Percentiles rank a stretch among this genome's conserved stretches.
Conservation (phyloP, 1,139 yeast species). For the Kurtzmaniella quercitrusa region DNA sequence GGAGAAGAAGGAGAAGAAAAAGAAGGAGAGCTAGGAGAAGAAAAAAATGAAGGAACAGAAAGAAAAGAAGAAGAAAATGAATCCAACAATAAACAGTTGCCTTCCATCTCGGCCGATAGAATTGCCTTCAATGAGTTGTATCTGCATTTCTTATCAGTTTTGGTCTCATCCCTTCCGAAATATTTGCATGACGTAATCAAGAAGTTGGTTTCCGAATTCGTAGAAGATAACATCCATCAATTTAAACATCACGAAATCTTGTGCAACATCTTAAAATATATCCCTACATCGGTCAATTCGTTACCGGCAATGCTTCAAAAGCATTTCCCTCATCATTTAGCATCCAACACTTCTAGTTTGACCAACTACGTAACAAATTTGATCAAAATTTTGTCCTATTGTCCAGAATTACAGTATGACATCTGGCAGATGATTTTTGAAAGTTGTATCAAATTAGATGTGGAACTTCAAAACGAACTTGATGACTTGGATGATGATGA, state of each 20-base stretch:
- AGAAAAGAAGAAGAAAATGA: no score
- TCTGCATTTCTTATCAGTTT: constrained; percentile 67
- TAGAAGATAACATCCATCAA: constrained; percentile 7
- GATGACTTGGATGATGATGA: constrained; percentile 81
- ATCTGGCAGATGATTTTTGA: constrained; percentile 82
- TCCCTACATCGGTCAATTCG: constrained; percentile 75
- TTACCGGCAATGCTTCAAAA: constrained; percentile 57
- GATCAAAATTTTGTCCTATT: constrained; percentile 56
- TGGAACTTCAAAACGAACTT: constrained; percentile 85
- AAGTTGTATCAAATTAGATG: constrained; percentile 80
- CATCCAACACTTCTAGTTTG: constrained; percentile 51
- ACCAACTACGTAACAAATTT: constrained; percentile 65
- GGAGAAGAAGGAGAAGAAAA: no score
- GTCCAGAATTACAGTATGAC: constrained; percentile 67
- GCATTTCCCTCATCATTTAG: constrained; percentile 73
- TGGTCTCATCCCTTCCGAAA: constrained; percentile 82
- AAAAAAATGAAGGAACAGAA: no score
- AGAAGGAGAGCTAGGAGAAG: no score
- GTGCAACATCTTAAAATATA: constrained; percentile 56
- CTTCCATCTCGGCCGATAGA: neutral
- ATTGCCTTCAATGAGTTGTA: constrained; percentile 44
- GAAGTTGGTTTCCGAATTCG: constrained; percentile 60
- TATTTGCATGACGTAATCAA: constrained; percentile 83
- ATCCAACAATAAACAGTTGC: constrained; percentile 15
- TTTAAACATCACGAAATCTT: constrained; percentile 64